Evolutionary conservation across 208 protist species (phyloP).

Genomic region (Crithidia brevicula): DNA sequence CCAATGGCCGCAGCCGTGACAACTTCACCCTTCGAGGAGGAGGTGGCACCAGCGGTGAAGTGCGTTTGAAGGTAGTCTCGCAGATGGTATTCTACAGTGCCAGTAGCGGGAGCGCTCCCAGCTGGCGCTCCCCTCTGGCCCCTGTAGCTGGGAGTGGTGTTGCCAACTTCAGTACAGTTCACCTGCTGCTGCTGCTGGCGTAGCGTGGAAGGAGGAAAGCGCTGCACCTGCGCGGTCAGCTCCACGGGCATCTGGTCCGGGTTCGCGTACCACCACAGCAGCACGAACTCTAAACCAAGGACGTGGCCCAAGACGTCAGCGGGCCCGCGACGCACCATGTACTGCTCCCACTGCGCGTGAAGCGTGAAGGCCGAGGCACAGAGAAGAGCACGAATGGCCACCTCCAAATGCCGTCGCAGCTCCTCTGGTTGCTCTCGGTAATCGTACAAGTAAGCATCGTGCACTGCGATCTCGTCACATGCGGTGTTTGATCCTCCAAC

Average conservation of each 20-base stretch:
- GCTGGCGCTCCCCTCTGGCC: too few relatives aligned
- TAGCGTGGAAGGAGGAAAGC: conserved; percentile 18
- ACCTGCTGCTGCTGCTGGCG: conserved; percentile 12
- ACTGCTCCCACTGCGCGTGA: conserved; percentile 58
- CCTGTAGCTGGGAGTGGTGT: too few relatives aligned
- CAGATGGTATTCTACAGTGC: conserved; percentile 28
- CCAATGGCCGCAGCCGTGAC: conserved; percentile 23
- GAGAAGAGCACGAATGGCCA: conserved; percentile 27
- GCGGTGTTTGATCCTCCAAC: too few relatives aligned
- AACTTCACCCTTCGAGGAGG: too few relatives aligned
- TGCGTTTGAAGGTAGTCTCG: conserved; percentile 11
- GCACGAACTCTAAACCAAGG: conserved; percentile 57
- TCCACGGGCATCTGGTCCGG: conserved; percentile 67
- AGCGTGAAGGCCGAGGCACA: conserved; percentile 57
- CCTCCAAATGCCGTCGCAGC: conserved; percentile 35
- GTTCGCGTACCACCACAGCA: conserved; percentile 79
- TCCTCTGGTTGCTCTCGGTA: conserved; percentile 17
- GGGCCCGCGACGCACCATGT: conserved; percentile 12
- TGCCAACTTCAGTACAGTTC: too few relatives aligned
- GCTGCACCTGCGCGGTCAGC: conserved; percentile 17
- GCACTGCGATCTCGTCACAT: too few relatives aligned
- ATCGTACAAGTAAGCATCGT: conserved; percentile 21
- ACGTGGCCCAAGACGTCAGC: neutral
- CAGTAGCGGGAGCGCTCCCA: too few relatives aligned
- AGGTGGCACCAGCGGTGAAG: too few relatives aligned